Conservation (phyloP, 1,139 yeast species). For the Pichia sp. region DNA sequence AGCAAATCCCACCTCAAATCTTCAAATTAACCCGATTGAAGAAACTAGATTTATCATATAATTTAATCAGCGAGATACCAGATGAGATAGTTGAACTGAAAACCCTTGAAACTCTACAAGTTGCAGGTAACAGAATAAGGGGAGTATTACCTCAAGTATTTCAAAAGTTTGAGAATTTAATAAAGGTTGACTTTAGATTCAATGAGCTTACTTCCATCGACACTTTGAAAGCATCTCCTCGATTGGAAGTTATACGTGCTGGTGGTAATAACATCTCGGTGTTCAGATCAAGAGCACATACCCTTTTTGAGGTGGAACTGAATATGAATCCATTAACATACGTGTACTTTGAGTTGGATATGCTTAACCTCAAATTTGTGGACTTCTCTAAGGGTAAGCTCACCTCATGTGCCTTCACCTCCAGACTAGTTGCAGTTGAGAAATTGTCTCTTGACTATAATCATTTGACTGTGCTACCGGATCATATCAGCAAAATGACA, state of each 20-base stretch:
- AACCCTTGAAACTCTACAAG: conserved; percentile 59
- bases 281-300: conserved; percentile 55
- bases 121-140: conserved; percentile 68
- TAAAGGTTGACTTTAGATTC: conserved; percentile 72
- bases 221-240: conserved; percentile 55
- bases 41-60: conserved; percentile 78
- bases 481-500: conserved; percentile 53
- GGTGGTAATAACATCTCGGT: conserved; percentile 73
- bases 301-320: conserved; percentile 42
- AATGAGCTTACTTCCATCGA: conserved; percentile 63
- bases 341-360: conserved; percentile 43
- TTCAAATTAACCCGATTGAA: conserved; percentile 52
- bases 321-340: conserved; percentile 54
- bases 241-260: conserved; percentile 56
- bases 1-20: conserved; percentile 62
- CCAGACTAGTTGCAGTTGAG: conserved; percentile 60
- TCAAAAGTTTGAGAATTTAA: conserved; percentile 46
- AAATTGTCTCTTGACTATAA: conserved; percentile 74
- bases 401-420: conserved; percentile 64
- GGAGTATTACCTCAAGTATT: conserved; percentile 50
- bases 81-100: conserved; percentile 51
- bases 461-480: conserved; percentile 72
- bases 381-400: conserved; percentile 79
- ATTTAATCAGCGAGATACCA: conserved; percentile 52
- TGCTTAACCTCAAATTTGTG: conserved; percentile 60